These are phyloP conservation scores for Magnusiomyces suaveolens DNA, from an alignment of 1,139 yeast species.

Conservation along the genomic window DNA sequence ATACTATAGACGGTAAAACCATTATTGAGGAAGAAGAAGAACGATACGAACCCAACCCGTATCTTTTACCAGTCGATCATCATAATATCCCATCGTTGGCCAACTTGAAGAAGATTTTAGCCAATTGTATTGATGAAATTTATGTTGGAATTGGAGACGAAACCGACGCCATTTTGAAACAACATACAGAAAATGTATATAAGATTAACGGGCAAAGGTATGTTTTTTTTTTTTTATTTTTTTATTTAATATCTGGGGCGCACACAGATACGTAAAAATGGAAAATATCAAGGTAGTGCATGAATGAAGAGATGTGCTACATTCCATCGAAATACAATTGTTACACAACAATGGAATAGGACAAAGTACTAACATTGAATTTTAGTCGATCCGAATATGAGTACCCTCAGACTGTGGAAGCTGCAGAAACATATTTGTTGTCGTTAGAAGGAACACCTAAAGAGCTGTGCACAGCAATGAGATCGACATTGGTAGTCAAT, in stretches of 20 bases:
- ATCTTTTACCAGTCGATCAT: neutral
- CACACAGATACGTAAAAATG: neutral
- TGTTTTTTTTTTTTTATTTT: neutral
- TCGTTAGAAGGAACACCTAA: constrained; percentile 1
- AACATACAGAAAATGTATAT: neutral
- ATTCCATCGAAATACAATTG: neutral
- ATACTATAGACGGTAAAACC: neutral
- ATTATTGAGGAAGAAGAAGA: neutral
- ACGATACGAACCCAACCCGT: neutral
- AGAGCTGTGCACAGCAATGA: neutral
- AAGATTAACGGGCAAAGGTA: constrained; percentile 2
- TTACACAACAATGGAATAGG: neutral
- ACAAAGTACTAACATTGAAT: neutral
- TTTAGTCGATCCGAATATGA: constrained; percentile 1
- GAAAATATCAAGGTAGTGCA: neutral
- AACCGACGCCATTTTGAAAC: constrained; percentile 2
- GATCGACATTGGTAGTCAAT: neutral
- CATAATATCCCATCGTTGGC: neutral
- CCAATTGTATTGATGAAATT: neutral
- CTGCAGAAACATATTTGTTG: neutral
- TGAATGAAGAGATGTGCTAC: neutral
- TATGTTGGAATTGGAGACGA: constrained; percentile 1
- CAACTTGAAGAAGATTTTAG: constrained; percentile 2
- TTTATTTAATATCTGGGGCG: neutral
- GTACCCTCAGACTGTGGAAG: neutral